phyloP scores from a whole-genome alignment of 2,329 filamentous ascomycete species.

The Talaromyces funiculosus region DNA sequence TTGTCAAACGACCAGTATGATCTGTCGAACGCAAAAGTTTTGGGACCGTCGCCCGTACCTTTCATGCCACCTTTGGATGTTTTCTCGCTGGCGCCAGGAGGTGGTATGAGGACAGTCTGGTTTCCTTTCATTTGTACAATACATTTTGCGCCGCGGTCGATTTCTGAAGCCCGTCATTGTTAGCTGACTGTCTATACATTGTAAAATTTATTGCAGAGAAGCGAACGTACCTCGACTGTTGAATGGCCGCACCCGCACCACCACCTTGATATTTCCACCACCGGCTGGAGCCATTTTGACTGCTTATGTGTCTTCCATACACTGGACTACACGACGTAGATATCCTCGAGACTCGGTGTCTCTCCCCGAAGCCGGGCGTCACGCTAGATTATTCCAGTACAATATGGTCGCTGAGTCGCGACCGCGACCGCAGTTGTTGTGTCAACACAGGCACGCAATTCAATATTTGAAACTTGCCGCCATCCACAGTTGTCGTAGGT shows the following conservation, averaged over 20 bases:
- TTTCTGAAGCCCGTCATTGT: slow-evolving; percentile 54
- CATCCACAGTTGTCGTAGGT: not conserved
- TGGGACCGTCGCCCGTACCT: slow-evolving; percentile 61
- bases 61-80: slow-evolving; percentile 53
- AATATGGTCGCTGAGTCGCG: slow-evolving; percentile 19
- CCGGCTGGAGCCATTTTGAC: slow-evolving; percentile 61
- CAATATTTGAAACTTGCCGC: not conserved
- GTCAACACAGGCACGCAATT: not conserved
- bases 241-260: slow-evolving; percentile 93
- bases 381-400: slow-evolving; percentile 10
- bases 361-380: slow-evolving; percentile 6
- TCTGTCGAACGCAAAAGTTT: slow-evolving; percentile 90
- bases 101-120: slow-evolving; percentile 80
- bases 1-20: slow-evolving; percentile 98
- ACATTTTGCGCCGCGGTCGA: slow-evolving; percentile 86
- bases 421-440: not conserved
- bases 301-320: slow-evolving; percentile 30
- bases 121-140: slow-evolving; percentile 93
- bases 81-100: slow-evolving; percentile 55
- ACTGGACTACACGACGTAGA: slow-evolving; percentile 16
- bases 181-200: not conserved
- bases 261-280: slow-evolving; percentile 98
- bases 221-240: slow-evolving; percentile 73
- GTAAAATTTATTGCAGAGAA: not conserved
- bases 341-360: not conserved